Conservation (phyloP, 768 basidiomycete genomes). For the Lactifluus rugatus region DNA sequence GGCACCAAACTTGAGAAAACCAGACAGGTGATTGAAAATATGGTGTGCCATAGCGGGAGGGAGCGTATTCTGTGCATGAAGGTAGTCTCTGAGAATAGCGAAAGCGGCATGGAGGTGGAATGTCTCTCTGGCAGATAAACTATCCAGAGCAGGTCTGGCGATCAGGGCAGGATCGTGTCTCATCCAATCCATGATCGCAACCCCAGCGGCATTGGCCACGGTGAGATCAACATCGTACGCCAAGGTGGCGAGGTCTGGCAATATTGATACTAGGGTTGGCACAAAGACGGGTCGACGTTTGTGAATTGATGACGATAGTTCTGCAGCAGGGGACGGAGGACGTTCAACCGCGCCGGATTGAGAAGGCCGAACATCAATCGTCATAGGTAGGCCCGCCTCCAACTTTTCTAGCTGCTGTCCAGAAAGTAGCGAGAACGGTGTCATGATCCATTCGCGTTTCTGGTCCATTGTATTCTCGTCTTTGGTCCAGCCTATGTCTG, state of each 20-base stretch:
- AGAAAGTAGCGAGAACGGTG: constrained; percentile 59
- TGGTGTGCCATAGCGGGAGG: constrained; percentile 59
- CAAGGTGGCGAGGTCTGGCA: constrained; percentile 45
- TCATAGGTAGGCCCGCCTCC: constrained; percentile 25
- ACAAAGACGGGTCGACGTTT: constrained; percentile 64
- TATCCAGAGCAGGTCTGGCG: constrained; percentile 50
- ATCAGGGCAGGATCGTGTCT: constrained; percentile 66
- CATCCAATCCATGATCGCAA: constrained; percentile 53
- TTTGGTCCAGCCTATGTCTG: constrained; percentile 68
- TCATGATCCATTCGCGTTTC: constrained; percentile 47
- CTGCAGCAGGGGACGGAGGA: constrained; percentile 3
- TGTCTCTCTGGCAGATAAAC: constrained; percentile 42
- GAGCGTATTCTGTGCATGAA: constrained; percentile 45
- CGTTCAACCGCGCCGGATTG: constrained; percentile 23
- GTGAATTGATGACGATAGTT: not conserved
- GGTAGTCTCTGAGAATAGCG: constrained; percentile 42
- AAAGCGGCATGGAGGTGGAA: constrained; percentile 41
- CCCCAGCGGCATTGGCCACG: constrained; percentile 48
- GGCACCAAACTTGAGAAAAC: constrained; percentile 49
- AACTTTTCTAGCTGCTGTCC: constrained; percentile 45
- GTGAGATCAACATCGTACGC: constrained; percentile 43
- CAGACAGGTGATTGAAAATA: constrained; percentile 61
- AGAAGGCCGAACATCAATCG: constrained; percentile 25
- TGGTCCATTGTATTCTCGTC: constrained; percentile 48
- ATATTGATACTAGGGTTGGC: constrained; percentile 43